phyloP scores from a whole-genome alignment of 129 eudicot genomes.

The Chrysanthemum makinoi region DNA sequence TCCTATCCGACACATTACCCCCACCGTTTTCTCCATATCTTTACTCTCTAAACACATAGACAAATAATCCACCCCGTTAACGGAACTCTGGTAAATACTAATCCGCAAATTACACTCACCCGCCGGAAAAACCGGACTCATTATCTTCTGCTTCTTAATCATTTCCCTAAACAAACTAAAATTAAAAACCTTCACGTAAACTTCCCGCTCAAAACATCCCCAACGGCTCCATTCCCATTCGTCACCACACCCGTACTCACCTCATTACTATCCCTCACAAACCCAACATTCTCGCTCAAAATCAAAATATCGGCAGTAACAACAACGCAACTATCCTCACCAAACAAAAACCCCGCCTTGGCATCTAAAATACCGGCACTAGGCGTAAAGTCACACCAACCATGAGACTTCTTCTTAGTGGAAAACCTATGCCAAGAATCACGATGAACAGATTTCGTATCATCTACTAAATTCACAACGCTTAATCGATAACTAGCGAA shows the following conservation, averaged over 20 bases:
- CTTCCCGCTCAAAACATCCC: slow-evolving; percentile 93
- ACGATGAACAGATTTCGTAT: slow-evolving; percentile 71
- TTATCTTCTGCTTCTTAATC: slow-evolving; percentile 97
- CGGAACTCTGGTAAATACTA: slow-evolving; percentile 93
- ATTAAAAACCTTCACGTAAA: slow-evolving; percentile 91
- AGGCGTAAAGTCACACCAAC: slow-evolving; percentile 96
- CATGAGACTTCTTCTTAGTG: slow-evolving; percentile 89
- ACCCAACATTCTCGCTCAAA: slow-evolving; percentile 60
- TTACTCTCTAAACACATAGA: slow-evolving; percentile 99
- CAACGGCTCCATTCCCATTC: slow-evolving; percentile 29
- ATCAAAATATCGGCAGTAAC: slow-evolving; percentile 84
- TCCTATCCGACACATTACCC: slow-evolving; percentile 50
- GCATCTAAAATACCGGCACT: slow-evolving; percentile 50
- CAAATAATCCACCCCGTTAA: slow-evolving; percentile 83
- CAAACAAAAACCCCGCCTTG: slow-evolving; percentile 58
- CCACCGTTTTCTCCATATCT: slow-evolving; percentile 72
- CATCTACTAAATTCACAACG: slow-evolving; percentile 60
- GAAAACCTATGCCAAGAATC: slow-evolving; percentile 98
- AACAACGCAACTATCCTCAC: slow-evolving; percentile 53
- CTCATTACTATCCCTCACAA: slow-evolving; percentile 65
- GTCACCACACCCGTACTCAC: slow-evolving; percentile 29
- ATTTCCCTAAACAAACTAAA: slow-evolving; percentile 84
- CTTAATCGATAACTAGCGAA: slow-evolving; percentile 83
- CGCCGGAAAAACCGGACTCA: slow-evolving; percentile 96
- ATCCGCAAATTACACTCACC: slow-evolving; percentile 96